Conservation (phyloP, 495 filamentous ascomycete species). For the Penicillium cinerascens region DNA sequence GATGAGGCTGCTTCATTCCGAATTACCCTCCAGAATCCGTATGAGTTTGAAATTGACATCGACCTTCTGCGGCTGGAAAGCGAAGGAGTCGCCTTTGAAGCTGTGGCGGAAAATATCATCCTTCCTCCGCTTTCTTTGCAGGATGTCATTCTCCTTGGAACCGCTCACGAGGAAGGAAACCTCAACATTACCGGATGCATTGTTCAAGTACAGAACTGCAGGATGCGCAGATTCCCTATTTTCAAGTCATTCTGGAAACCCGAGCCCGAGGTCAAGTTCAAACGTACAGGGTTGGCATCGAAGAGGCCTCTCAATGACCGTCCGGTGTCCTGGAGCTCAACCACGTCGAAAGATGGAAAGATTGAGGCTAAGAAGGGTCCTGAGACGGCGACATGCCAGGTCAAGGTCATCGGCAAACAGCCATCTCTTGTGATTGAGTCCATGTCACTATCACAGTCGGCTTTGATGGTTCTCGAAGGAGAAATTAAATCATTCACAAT, state of each 20-base stretch:
- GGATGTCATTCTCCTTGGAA: constrained; percentile 66
- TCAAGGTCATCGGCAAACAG: constrained; percentile 74
- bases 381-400: constrained; percentile 33
- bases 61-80: constrained; percentile 74
- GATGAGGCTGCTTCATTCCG: constrained; percentile 72
- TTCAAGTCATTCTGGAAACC: constrained; percentile 74
- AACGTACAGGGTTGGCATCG: constrained; percentile 63
- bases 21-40: constrained; percentile 87
- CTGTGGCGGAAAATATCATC: constrained; percentile 57
- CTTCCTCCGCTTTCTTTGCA: constrained; percentile 80
- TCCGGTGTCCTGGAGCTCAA: constrained; percentile 54
- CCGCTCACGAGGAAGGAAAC: constrained; percentile 60
- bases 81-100: constrained; percentile 67
- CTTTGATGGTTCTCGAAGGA: constrained; percentile 87
- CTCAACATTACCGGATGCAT: constrained; percentile 74
- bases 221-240: constrained; percentile 77
- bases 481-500: constrained; percentile 74
- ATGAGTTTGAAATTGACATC: constrained; percentile 86
- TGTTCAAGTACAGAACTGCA: constrained; percentile 76
- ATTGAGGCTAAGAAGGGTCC: constrained; percentile 33
- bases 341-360: constrained; percentile 42
- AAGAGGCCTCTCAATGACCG: constrained; percentile 53
- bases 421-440: constrained; percentile 72
- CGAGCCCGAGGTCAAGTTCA: constrained; percentile 67
- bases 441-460: constrained; percentile 75